Percentiles rank a stretch among this genome's conserved stretches.
Conservation (phyloP, 2,329 filamentous ascomycete species). For the Fusarium begoniae region DNA sequence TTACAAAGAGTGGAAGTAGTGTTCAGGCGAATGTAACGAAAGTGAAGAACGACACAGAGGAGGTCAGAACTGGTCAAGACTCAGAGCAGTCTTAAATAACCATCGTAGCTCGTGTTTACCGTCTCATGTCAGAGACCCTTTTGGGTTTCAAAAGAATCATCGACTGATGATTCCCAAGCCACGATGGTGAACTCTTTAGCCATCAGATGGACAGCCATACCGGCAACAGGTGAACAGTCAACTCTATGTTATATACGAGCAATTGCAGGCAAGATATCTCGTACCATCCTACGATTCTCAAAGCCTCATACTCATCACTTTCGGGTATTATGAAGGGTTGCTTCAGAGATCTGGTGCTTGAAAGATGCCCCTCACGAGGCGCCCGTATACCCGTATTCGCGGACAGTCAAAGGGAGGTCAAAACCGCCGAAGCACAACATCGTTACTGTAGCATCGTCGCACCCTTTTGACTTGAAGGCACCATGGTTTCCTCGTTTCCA, state of each 20-base stretch:
- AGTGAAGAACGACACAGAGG: neutral
- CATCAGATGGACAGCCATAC: neutral
- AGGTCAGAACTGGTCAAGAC: neutral
- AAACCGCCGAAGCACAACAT: neutral
- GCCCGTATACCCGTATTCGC: neutral
- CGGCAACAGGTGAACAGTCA: neutral
- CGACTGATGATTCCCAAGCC: neutral
- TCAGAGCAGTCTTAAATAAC: constrained; percentile 13
- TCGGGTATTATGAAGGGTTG: neutral
- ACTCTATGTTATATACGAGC: neutral
- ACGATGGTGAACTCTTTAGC: neutral
- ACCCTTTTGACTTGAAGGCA: neutral
- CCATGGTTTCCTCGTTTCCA: neutral
- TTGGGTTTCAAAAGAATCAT: constrained; percentile 2
- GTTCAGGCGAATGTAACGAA: neutral
- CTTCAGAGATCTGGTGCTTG: neutral
- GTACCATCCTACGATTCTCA: neutral
- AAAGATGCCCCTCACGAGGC: constrained; percentile 16
- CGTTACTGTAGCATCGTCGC: neutral
- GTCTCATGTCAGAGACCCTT: neutral
- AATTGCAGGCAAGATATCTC: neutral
- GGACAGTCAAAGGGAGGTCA: neutral
- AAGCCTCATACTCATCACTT: neutral
- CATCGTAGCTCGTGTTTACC: too few species aligned
- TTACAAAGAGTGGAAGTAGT: constrained; percentile 1